phyloP scores from a whole-genome alignment of 768 basidiomycete species.

The Rhodosporidiobolus odoratus region DNA sequence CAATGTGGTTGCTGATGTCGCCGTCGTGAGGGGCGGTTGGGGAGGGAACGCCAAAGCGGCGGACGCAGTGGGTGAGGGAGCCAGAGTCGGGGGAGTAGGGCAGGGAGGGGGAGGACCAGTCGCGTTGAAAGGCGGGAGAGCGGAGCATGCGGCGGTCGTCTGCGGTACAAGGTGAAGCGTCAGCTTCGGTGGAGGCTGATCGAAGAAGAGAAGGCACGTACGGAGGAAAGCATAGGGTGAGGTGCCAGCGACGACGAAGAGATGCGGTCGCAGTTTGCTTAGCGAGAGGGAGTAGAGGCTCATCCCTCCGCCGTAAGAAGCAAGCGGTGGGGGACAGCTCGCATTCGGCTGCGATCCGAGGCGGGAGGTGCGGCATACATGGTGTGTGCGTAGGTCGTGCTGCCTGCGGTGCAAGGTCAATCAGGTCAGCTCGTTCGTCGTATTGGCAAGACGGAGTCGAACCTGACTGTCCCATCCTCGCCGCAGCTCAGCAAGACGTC shows the following conservation, averaged over 20 bases:
- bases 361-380: conserved; percentile 11
- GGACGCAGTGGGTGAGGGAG: conserved; percentile 40
- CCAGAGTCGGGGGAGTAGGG: not conserved
- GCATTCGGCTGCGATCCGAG: not conserved
- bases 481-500: conserved; percentile 39
- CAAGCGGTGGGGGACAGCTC: conserved; percentile 29
- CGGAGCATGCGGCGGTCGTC: conserved; percentile 41
- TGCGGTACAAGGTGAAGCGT: not conserved
- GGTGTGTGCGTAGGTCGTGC: conserved; percentile 32
- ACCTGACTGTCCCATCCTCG: conserved; percentile 41
- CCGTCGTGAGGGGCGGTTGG: not conserved
- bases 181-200: not conserved
- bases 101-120: conserved; percentile 23
- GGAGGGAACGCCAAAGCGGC: conserved; percentile 38
- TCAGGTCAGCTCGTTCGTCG: not conserved
- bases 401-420: conserved; percentile 16
- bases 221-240: conserved; percentile 38
- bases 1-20: conserved; percentile 29
- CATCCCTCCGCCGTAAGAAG: conserved; percentile 18
- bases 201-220: not conserved
- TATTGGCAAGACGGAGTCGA: not conserved
- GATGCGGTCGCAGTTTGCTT: conserved; percentile 31
- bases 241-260: conserved; percentile 41
- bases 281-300: conserved; percentile 39
- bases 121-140: conserved; percentile 1